Evolutionary conservation across 805 yeast genomes (phyloP), one percentile per base, ranked within the genome.

Genomic region (Tanozyma kutaoensis): DNA sequence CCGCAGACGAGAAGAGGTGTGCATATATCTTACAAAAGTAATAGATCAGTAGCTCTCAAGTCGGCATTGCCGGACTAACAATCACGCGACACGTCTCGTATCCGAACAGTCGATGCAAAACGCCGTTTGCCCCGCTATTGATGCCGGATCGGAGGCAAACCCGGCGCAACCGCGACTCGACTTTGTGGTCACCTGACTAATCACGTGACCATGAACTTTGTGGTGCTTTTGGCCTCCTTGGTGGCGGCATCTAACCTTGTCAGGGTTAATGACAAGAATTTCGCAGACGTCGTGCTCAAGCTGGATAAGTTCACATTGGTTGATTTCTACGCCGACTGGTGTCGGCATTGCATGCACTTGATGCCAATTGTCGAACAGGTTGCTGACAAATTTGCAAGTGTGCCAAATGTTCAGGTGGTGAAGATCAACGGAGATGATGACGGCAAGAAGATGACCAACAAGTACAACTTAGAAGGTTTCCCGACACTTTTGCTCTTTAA

Each of bases 401-500:
- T 42, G 4, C 61, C 59, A 12, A 47, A 50, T 13, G 46, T 72
- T 15, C 68, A 66, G 36, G 52, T 72, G 24, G 59, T 65, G 11
- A 68, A 70, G 38, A 61, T 74, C 26, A 72, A 76, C 44, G 82
- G 76, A 2, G 82, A 76, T 35, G 50, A 42, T n/a, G n/a, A 55
- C 27, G 63, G 76, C 34, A 60, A 62, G 25, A 55, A 58, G 32
- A 54, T 69, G 48, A 58, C 68, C 15, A 58, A 56, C 30, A 56
- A 62, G 39, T 72, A 61, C 45, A 59, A 61, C n/a, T 48, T 70
- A 22, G 54, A 67, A 20, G 79, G 80, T 10, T 80, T 58, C 42
- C 94, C 94, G 4, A 68, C 75, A 22, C 45, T 81, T 28, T 61
- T 62, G 37, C 50, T 76, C 34, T 68, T 78, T 39, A 70, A 73